Conservation (phyloP, 176 grass and related monocot species). For the Echinochloa phyllopogon region DNA sequence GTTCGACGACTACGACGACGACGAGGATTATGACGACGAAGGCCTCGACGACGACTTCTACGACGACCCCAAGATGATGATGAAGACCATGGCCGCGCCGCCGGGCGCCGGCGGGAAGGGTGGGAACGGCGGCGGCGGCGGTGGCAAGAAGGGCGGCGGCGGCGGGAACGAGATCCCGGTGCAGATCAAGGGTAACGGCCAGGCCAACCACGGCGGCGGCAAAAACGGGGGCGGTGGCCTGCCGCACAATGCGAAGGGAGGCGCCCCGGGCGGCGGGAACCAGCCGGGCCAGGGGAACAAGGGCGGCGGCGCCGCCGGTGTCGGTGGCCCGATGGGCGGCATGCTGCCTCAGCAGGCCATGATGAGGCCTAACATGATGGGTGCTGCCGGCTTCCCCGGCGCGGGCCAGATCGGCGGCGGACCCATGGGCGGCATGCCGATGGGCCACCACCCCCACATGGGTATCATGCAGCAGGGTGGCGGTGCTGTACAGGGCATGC, state of each 20-base stretch:
- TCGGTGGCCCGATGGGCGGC: constrained; percentile 32
- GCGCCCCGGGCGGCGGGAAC: not conserved
- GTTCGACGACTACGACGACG: constrained; percentile 56
- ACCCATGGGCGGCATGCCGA: constrained; percentile 49
- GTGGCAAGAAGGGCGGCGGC: constrained; percentile 52
- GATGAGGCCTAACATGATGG: constrained; percentile 58
- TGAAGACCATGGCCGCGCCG: constrained; percentile 52
- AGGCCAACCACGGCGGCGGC: constrained; percentile 3
- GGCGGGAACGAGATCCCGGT: constrained; percentile 46
- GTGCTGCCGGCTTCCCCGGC: constrained; percentile 49
- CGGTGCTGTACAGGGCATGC: constrained; percentile 48
- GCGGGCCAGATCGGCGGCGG: constrained; percentile 61
- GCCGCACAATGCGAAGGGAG: not conserved
- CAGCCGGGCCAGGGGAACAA: constrained; percentile 35
- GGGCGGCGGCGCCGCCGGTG: constrained; percentile 13
- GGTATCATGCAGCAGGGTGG: constrained; percentile 36
- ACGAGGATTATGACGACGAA: constrained; percentile 60
- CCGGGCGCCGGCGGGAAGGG: constrained; percentile 47
- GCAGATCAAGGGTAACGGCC: constrained; percentile 53
- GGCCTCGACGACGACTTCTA: constrained; percentile 57
- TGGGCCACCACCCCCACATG: constrained; percentile 51
- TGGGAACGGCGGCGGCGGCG: constrained; percentile 48
- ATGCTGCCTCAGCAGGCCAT: constrained; percentile 44
- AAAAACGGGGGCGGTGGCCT: constrained; percentile 15
- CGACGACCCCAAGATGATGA: constrained; percentile 69